Percentiles rank a stretch among this genome's conserved stretches.
phyloP scores from a whole-genome alignment of 2,329 filamentous ascomycete genomes.

The Diaporthe humulicola region DNA sequence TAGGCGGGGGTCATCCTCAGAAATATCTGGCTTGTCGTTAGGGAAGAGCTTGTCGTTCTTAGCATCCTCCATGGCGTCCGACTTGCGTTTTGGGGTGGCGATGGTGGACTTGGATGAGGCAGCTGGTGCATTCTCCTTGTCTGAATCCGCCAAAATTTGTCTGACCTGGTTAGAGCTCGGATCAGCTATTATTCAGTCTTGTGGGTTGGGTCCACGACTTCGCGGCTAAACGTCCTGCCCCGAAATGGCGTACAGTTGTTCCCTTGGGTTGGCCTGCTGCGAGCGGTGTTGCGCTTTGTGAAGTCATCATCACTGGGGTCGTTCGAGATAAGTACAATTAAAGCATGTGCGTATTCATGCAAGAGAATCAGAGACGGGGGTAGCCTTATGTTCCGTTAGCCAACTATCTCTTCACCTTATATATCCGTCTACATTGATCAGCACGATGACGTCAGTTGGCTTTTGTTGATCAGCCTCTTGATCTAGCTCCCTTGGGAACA shows the following conservation, averaged over 20 bases:
- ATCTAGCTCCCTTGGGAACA: neutral
- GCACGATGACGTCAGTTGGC: neutral
- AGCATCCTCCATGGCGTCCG: conserved; percentile 5
- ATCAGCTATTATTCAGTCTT: neutral
- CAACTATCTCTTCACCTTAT: neutral
- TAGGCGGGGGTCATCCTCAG: conserved; percentile 33
- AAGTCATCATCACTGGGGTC: neutral
- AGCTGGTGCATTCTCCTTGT: neutral
- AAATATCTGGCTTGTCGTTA: neutral
- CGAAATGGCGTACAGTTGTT: neutral
- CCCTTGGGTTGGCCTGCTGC: neutral
- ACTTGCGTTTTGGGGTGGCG: conserved; percentile 22
- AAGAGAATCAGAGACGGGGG: neutral
- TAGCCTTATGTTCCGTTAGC: too few species aligned
- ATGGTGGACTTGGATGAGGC: neutral
- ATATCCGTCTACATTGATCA: neutral
- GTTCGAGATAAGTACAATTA: too few species aligned
- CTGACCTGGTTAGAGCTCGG: neutral
- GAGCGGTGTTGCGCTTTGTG: neutral
- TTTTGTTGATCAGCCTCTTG: neutral
- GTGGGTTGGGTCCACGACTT: neutral
- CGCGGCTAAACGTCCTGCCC: neutral
- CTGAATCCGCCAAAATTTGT: neutral
- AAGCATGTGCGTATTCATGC: too few species aligned
- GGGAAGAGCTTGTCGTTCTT: conserved; percentile 30